Base-by-base conservation (phyloP, 306 rosid species). In the Astragalus membranaceus region DNA sequence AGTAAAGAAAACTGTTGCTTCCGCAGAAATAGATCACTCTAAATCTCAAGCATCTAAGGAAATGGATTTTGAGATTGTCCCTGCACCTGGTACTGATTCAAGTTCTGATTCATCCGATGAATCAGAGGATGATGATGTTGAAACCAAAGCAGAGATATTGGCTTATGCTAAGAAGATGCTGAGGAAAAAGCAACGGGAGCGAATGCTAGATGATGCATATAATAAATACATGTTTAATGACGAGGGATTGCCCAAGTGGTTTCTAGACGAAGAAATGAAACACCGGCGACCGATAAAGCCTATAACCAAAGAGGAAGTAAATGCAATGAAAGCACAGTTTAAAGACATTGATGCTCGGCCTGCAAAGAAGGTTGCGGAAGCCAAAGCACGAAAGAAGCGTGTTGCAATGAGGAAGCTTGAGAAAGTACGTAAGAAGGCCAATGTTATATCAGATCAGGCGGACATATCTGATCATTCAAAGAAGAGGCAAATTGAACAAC, bases 391-490 rank as follows among this genome's bases (percentile, higher is more conserved):
- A 39, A 94, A 91, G 85, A 94, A 94, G 69, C 96, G 89, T 7
- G 88, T 20, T 72, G 92, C 95, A 43, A 75, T 83, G 85, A 88
- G 73, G 95, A 87, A 84, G 74, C 96, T 94, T 10, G 99, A 94
- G 86, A 91, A 88, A 84, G 78, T 91, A 29, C 87, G 99, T 0
- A 94, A 91, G 95, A 91, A 88, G 87, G 99, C 99, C 10, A 94
- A 94, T 58, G 72, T 77, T 35, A 94, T 94, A 82, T 88, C 97
- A 7, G 97, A 94, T 49, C 99, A 94, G 82, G 26, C 96, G 7
- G 99, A 94, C 2, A 94, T 94, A 47, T 74, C 79, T 7, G 99
- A 94, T 64, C 83, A 91, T 36, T 91, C 99, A 1, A 94, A 94
- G 87, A 75, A 81, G 20, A 94, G 80, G 88, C 96, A 91, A 84